These are phyloP conservation scores for Pseudomicrostroma phylloplanum DNA, from an alignment of 1,284 basidiomycete species.

Conservation along the genomic window DNA sequence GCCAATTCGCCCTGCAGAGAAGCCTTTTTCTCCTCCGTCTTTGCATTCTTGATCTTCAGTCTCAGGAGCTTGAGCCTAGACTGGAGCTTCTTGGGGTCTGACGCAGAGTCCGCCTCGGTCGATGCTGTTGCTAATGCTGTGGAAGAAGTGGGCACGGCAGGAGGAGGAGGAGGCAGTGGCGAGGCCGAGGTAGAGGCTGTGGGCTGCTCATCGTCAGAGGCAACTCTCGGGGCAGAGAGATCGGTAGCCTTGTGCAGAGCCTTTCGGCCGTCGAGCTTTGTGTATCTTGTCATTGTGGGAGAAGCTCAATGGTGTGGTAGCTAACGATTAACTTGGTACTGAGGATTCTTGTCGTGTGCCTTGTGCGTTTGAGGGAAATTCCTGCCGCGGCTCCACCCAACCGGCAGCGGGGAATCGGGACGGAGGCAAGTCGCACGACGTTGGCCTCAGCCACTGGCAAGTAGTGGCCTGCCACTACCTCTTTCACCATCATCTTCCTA, in stretches of 20 bases:
- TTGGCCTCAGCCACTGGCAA: too few relatives aligned
- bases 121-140: slow-evolving; percentile 27
- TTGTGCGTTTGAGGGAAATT: too few relatives aligned
- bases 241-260: slow-evolving; percentile 18
- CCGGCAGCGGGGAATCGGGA: too few relatives aligned
- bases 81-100: slow-evolving; percentile 22
- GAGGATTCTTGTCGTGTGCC: too few relatives aligned
- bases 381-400: too few relatives aligned
- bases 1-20: slow-evolving; percentile 29
- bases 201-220: background rate
- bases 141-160: slow-evolving; percentile 31
- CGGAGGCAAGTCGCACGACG: too few relatives aligned
- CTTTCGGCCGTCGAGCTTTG: slow-evolving; percentile 31
- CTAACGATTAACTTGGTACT: too few relatives aligned
- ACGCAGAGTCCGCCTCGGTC: background rate
- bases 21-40: slow-evolving; percentile 26
- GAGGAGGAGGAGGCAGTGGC: slow-evolving; percentile 25
- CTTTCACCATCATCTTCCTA: too few relatives aligned
- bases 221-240: background rate
- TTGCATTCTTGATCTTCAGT: slow-evolving; percentile 43
- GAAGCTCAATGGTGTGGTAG: too few relatives aligned
- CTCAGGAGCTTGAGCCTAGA: slow-evolving; percentile 46
- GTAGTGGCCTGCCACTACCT: too few relatives aligned
- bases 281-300: slow-evolving; percentile 33
- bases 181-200: background rate